Base-by-base conservation (phyloP, 345 rosid species). In the Cardamine resedifolia region DNA sequence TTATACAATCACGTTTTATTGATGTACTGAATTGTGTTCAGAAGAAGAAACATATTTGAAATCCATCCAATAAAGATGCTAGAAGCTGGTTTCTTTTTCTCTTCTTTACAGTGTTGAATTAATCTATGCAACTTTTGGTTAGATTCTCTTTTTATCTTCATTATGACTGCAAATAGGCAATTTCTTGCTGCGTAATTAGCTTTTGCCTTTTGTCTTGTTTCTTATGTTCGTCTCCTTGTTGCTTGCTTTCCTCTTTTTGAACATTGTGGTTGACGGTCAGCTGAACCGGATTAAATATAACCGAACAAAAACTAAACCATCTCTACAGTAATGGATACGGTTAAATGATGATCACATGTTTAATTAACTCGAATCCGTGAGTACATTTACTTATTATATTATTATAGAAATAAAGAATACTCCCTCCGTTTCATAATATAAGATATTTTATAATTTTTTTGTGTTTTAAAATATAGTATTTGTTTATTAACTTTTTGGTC, bases 381-480 rank as follows among this genome's bases (percentile, higher is more conserved):
- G 39, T 52, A 36, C 24, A 5, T 7, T 39, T 55, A 16, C 72
- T 55, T 68, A 28, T 12, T 27, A 44, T 56, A 68, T 55, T 68
- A 28, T 12, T 27, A 44, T 56, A 68, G 31, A 53, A 41, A 20
- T 43, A 28, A 30, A 68, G 6, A 44, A 57, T n/a, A n/a, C n/a
- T n/a, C n/a, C n/a, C n/a, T n/a, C n/a, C n/a, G n/a, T n/a, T n/a
- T n/a, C n/a, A n/a, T n/a, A n/a, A n/a, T n/a, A n/a, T n/a, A n/a
- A n/a, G n/a, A n/a, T n/a, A n/a, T n/a, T n/a, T n/a, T n/a, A n/a
- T n/a, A n/a, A n/a, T n/a, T n/a, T n/a, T n/a, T n/a, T n/a, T n/a
- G n/a, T n/a, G n/a, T n/a, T n/a, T n/a, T n/a, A n/a, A n/a, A n/a
- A n/a, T n/a, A n/a, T n/a, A n/a, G n/a, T n/a, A n/a, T 43, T 21